A percentile compares a stretch with the other conserved stretches of the same genome.
phyloP scores from a whole-genome alignment of 2,329 filamentous ascomycete species.

The Fusarium pseudograminearum region DNA sequence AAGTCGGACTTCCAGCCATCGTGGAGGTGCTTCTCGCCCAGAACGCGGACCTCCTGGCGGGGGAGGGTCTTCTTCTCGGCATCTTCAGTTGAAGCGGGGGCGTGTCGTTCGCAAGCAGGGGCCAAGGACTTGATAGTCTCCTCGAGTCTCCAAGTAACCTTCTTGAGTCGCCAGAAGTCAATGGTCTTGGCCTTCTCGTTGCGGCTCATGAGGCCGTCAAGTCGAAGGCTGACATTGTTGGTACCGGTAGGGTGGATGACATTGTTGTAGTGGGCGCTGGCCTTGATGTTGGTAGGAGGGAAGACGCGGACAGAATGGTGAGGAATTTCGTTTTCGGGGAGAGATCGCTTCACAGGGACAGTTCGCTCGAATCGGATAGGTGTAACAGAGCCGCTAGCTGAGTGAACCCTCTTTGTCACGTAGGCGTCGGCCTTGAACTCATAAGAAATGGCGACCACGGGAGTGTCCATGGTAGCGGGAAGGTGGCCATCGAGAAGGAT shows the following conservation, averaged over 20 bases:
- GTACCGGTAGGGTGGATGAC: conserved; percentile 88
- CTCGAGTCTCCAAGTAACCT: conserved; percentile 92
- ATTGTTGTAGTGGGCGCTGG: conserved; percentile 82
- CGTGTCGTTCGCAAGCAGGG: conserved; percentile 82
- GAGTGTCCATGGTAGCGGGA: conserved; percentile 83
- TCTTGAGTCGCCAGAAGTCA: conserved; percentile 86
- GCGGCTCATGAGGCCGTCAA: conserved; percentile 84
- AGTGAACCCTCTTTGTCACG: conserved; percentile 66
- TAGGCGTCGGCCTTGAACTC: conserved; percentile 77
- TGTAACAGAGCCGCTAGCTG: conserved; percentile 55
- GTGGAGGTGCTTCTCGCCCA: conserved; percentile 86
- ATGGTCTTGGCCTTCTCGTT: conserved; percentile 78
- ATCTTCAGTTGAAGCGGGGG: conserved; percentile 57
- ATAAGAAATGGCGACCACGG: conserved; percentile 81
- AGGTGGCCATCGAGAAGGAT: conserved; percentile 86
- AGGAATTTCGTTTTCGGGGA: conserved; percentile 78
- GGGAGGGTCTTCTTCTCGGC: conserved; percentile 71
- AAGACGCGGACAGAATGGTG: conserved; percentile 95
- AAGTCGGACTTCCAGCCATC: conserved; percentile 88
- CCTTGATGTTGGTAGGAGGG: conserved; percentile 93
- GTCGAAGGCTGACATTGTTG: conserved; percentile 81
- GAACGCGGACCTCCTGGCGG: conserved; percentile 79
- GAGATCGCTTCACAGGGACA: conserved; percentile 81
- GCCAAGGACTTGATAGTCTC: conserved; percentile 85
- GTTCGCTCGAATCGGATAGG: conserved; percentile 72